Conservation (phyloP, 305 asterid genomes). For the Solanum chacoense region DNA sequence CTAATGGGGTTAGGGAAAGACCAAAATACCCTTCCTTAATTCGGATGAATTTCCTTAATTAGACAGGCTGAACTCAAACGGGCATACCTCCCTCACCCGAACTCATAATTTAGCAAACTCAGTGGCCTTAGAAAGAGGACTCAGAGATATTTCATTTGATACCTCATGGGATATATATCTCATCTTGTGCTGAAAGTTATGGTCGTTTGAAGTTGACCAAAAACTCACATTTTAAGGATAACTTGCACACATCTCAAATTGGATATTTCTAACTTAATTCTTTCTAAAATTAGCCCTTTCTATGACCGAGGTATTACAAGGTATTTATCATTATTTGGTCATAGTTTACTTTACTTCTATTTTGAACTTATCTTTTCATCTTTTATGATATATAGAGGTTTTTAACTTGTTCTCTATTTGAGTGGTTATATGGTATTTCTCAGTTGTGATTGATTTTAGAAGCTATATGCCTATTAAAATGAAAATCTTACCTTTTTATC, state of each 20-base stretch:
- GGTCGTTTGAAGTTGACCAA: not conserved
- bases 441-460: not conserved
- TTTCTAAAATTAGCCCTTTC: not conserved
- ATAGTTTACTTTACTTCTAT: not conserved
- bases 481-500: not conserved
- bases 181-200: not conserved
- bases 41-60: not conserved
- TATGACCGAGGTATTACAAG: conserved; percentile 8
- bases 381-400: not conserved
- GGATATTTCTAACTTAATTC: not conserved
- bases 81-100: not conserved
- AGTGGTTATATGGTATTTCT: not conserved
- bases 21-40: no score
- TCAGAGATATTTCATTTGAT: not conserved
- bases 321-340: conserved; percentile 13
- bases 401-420: not conserved
- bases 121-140: not conserved
- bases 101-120: not conserved
- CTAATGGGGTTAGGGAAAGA: no score
- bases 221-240: no score
- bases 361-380: not conserved
- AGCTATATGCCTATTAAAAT: not conserved
- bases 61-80: not conserved
- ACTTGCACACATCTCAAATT: not conserved
- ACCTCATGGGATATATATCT: not conserved